Conservation (phyloP, 2,329 filamentous ascomycete genomes). For the Escovopsis sp. region DNA sequence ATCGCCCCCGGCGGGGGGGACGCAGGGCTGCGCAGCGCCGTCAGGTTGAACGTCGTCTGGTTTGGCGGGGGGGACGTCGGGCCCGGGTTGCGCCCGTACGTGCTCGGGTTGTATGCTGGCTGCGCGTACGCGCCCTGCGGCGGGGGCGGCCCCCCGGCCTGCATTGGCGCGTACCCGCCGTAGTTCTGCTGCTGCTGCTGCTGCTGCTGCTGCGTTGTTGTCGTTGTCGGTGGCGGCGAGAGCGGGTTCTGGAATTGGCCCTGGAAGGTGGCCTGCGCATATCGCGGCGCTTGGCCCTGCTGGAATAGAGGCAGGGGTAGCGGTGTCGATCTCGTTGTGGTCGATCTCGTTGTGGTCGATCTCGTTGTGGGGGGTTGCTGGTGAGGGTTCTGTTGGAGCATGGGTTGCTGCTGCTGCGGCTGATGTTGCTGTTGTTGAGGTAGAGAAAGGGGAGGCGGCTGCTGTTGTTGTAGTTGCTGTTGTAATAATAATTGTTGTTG, state of each 20-base stretch:
- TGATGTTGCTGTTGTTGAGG: too few relatives aligned
- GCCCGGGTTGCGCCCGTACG: constrained; percentile 41
- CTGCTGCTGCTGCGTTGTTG: too few relatives aligned
- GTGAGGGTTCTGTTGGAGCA: background rate
- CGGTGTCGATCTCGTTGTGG: constrained; percentile 15
- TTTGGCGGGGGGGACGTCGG: constrained; percentile 48
- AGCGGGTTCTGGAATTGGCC: constrained; percentile 45
- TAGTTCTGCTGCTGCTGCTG: constrained; percentile 31
- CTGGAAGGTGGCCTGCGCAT: constrained; percentile 37
- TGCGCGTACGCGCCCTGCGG: constrained; percentile 31
- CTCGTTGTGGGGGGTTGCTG: constrained; percentile 10
- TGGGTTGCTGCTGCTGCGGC: too few relatives aligned
- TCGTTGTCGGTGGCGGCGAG: constrained; percentile 39
- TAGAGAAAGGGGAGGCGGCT: too few relatives aligned
- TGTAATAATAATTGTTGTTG: too few relatives aligned
- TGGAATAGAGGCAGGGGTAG: constrained; percentile 35
- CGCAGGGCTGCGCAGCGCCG: constrained; percentile 24
- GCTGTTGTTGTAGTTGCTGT: too few relatives aligned
- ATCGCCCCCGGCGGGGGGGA: constrained; percentile 45
- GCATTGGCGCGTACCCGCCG: constrained; percentile 24
- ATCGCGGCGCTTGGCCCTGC: constrained; percentile 29
- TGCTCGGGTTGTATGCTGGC: constrained; percentile 41
- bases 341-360: constrained; percentile 12
- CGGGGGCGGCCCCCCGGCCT: too few relatives aligned
- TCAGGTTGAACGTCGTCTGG: constrained; percentile 34